Percentiles rank a stretch among this genome's conserved stretches.
Conservation (phyloP, 495 filamentous ascomycete species). For the Neurospora sp. region DNA sequence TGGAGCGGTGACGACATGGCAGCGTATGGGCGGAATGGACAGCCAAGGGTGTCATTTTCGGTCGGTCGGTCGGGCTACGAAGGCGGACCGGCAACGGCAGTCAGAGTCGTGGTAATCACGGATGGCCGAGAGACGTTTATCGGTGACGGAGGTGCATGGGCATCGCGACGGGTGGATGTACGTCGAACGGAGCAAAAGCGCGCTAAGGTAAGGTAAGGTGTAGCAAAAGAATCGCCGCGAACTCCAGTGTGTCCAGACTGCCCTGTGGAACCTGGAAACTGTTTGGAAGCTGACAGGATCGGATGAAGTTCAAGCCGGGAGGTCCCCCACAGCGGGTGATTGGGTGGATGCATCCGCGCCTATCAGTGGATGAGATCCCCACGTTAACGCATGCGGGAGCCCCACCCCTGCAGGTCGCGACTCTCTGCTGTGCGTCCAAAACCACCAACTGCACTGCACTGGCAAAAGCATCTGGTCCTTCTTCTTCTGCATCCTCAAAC, state of each 20-base stretch:
- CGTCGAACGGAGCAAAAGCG: neutral
- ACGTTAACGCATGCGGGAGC: neutral
- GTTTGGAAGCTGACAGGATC: neutral
- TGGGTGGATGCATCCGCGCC: neutral
- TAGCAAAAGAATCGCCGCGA: neutral
- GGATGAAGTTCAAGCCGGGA: neutral
- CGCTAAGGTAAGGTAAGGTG: neutral
- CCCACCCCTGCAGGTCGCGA: neutral
- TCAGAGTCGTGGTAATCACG: neutral
- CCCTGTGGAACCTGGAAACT: neutral
- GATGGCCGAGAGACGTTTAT: neutral
- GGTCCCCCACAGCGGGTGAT: neutral
- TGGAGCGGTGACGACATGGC: slow-evolving; percentile 21
- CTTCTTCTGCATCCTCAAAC: neutral
- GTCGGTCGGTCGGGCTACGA: neutral
- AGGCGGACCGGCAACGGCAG: neutral
- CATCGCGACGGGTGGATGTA: neutral
- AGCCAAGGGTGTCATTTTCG: slow-evolving; percentile 8
- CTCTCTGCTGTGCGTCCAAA: neutral
- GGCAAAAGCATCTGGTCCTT: neutral
- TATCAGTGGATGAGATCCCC: neutral
- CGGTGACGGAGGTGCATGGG: neutral
- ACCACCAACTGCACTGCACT: neutral
- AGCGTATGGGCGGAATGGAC: slow-evolving; percentile 13
- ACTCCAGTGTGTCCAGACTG: neutral